Percentiles rank a stretch among this genome's conserved stretches.
Evolutionary conservation across 164 flowering plant genomes (phyloP).

Genomic region (Paratinospora sagittata): DNA sequence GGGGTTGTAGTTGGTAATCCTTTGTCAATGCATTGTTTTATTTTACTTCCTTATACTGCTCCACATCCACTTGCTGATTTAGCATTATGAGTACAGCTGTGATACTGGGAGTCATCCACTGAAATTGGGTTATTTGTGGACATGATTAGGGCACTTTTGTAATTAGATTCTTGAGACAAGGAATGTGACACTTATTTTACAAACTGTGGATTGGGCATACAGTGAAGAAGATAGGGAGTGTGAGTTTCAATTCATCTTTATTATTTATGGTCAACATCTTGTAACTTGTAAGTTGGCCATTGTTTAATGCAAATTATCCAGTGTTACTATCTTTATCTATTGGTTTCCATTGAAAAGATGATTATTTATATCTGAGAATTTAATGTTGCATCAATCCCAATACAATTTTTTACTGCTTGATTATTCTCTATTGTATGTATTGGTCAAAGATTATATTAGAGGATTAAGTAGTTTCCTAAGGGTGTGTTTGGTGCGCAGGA

Average conservation of each 20-base stretch:
- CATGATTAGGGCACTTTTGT: background rate
- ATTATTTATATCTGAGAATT: background rate
- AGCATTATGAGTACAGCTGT: background rate
- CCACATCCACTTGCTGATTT: background rate
- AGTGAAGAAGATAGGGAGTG: background rate
- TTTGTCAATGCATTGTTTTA: no score
- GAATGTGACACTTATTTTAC: background rate
- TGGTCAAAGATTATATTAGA: no score
- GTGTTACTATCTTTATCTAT: background rate
- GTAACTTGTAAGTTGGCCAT: constrained; percentile 7
- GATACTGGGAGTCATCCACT: background rate
- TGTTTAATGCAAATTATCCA: background rate
- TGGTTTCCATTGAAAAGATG: background rate
- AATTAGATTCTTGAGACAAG: constrained; percentile 7
- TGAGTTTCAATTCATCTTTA: background rate
- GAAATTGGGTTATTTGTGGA: background rate
- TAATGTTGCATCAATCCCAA: background rate
- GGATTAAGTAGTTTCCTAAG: no score
- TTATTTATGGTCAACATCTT: background rate
- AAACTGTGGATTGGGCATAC: background rate
- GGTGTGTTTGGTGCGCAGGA: no score
- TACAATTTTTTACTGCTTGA: background rate
- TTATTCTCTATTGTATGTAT: background rate
- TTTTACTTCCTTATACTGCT: background rate
- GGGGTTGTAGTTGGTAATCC: no score